Evolutionary conservation across 306 rosid genomes (phyloP).

Genomic region (Adenanthera pavonina): DNA sequence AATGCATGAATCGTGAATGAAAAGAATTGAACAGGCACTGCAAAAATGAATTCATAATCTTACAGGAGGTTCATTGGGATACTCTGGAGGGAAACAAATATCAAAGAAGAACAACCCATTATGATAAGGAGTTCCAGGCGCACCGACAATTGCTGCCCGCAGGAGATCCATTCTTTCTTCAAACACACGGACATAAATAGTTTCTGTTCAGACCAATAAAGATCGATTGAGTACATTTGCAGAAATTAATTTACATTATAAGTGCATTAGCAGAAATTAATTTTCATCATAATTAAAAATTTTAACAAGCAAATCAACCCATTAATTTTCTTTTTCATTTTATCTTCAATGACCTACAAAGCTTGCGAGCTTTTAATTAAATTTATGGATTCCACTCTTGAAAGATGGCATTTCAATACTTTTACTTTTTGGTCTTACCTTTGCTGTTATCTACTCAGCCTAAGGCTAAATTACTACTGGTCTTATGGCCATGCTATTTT

Average conservation of each 20-base stretch:
- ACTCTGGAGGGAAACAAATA: conserved; percentile 79
- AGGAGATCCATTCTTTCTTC: conserved; percentile 96
- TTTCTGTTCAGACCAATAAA: conserved; percentile 57
- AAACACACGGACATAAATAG: conserved; percentile 76
- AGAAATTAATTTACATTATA: conserved; percentile 24
- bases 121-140: conserved; percentile 95
- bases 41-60: conserved; percentile 46
- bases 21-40: conserved; percentile 17
- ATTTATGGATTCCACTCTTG: neutral
- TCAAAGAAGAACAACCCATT: conserved; percentile 94
- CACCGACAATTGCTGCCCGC: conserved; percentile 86
- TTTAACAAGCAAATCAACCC: conserved; percentile 23
- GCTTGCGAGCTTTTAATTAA: neutral
- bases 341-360: conserved; percentile 21
- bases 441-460: neutral
- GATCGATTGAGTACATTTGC: conserved; percentile 22
- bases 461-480: neutral
- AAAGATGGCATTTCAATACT: conserved; percentile 9
- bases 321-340: conserved; percentile 1
- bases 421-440: conserved; percentile 19
- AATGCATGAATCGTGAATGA: conserved; percentile 31
- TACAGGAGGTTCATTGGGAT: conserved; percentile 92
- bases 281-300: conserved; percentile 4
- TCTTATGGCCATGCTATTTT: neutral
- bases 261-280: neutral